These are phyloP conservation scores for Aspergillus uvarum DNA, from an alignment of 2,329 filamentous ascomycete genomes.

Conservation along the genomic window DNA sequence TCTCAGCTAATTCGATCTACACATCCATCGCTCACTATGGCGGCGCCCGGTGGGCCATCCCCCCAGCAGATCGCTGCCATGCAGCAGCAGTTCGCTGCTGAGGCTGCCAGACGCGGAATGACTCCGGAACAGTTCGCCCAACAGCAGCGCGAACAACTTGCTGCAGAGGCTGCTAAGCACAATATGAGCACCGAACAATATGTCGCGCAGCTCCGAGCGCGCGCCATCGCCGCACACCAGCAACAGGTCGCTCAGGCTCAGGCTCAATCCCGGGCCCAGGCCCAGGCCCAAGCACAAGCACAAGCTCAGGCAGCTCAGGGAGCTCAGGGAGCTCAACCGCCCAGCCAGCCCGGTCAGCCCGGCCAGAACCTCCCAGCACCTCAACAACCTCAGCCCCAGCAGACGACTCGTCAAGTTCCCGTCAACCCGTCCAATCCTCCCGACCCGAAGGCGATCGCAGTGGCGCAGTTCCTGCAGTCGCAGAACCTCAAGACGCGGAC, in stretches of 20 bases:
- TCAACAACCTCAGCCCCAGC: slow-evolving; percentile 30
- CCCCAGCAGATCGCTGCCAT: slow-evolving; percentile 84
- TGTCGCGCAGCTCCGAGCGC: slow-evolving; percentile 45
- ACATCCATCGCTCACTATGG: slow-evolving; percentile 29
- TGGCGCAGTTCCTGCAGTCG: slow-evolving; percentile 80
- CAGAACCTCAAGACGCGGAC: slow-evolving; percentile 88
- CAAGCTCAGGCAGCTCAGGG: slow-evolving; percentile 21
- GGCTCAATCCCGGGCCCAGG: slow-evolving; percentile 15
- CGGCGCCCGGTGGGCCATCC: slow-evolving; percentile 55
- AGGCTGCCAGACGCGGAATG: slow-evolving; percentile 83
- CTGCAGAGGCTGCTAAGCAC: slow-evolving; percentile 51
- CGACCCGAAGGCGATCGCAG: slow-evolving; percentile 81
- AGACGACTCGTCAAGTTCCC: slow-evolving; percentile 46
- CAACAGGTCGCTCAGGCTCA: slow-evolving; percentile 40
- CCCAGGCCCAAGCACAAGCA: slow-evolving; percentile 8
- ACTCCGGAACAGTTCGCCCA: slow-evolving; percentile 80
- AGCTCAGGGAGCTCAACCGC: slow-evolving; percentile 11
- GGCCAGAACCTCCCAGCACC: slow-evolving; percentile 40
- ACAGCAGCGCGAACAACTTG: slow-evolving; percentile 49
- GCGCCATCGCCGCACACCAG: slow-evolving; percentile 48
- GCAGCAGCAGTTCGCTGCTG: slow-evolving; percentile 76
- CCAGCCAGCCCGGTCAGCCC: slow-evolving; percentile 34
- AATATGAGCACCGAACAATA: slow-evolving; percentile 54
- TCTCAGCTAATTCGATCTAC: background rate
- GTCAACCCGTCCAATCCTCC: slow-evolving; percentile 61